Conservation (phyloP, 1,284 basidiomycete genomes). For the Microbotryum lychnidis-dioicae region DNA sequence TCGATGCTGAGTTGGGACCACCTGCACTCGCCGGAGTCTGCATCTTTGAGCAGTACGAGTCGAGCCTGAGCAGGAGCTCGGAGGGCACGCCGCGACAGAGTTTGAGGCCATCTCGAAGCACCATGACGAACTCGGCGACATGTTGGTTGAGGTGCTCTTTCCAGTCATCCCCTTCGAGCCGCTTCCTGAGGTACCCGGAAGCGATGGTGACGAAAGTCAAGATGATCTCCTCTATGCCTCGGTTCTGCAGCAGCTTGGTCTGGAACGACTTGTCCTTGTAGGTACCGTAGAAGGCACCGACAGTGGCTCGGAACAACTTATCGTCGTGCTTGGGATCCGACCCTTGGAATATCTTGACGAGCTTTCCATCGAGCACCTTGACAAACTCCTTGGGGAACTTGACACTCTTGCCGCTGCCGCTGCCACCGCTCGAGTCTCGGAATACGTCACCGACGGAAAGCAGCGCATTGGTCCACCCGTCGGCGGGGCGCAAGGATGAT, state of each 20-base stretch:
- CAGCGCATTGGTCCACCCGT: constrained; percentile 38
- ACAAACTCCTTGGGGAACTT: constrained; percentile 87
- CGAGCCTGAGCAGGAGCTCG: constrained; percentile 70
- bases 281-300: constrained; percentile 76
- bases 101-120: constrained; percentile 68
- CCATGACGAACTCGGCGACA: constrained; percentile 74
- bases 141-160: constrained; percentile 86
- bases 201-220: constrained; percentile 89
- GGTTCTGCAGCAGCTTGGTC: constrained; percentile 84
- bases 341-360: constrained; percentile 85
- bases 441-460: constrained; percentile 74
- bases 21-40: background rate
- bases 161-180: constrained; percentile 67
- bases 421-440: constrained; percentile 36
- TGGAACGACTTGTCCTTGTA: constrained; percentile 68
- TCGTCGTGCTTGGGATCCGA: constrained; percentile 76
- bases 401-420: constrained; percentile 59
- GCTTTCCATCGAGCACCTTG: constrained; percentile 73
- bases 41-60: constrained; percentile 73
- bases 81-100: constrained; percentile 49
- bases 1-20: background rate
- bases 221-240: constrained; percentile 95
- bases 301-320: constrained; percentile 72
- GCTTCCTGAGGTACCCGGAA: constrained; percentile 47
- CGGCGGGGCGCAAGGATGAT: constrained; percentile 15